phyloP scores from a whole-genome alignment of 1,284 basidiomycete species.

The Pascua guehoae region DNA sequence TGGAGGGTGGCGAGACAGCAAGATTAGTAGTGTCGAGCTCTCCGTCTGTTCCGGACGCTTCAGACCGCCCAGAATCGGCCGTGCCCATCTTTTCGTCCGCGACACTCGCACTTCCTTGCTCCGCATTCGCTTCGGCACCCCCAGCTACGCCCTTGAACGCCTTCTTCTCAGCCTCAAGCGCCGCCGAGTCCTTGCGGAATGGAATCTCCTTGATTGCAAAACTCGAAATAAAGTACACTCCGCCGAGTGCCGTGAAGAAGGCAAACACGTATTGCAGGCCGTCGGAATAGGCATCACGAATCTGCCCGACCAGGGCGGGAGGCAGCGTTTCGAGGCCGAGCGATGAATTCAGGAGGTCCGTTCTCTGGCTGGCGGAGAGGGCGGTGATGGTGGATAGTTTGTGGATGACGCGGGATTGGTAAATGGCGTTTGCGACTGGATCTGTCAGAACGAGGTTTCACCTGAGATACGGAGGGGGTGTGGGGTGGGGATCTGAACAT shows the following conservation, averaged over 20 bases:
- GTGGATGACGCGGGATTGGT: conserved; percentile 22
- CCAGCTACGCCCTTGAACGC: not conserved
- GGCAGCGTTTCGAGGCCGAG: conserved; percentile 13
- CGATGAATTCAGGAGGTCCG: not conserved
- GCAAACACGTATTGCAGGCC: conserved; percentile 28
- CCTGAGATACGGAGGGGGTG: not conserved
- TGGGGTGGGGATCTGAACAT: not conserved
- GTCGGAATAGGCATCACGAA: conserved; percentile 22
- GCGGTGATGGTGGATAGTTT: conserved; percentile 6
- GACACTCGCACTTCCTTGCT: too few relatives aligned
- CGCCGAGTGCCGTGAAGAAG: conserved; percentile 22
- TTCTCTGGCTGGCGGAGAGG: conserved; percentile 8
- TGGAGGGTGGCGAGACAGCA: too few relatives aligned
- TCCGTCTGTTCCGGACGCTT: too few relatives aligned
- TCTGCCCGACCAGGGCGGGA: not conserved
- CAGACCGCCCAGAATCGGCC: too few relatives aligned
- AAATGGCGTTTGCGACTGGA: conserved; percentile 27
- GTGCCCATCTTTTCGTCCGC: too few relatives aligned
- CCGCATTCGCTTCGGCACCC: not conserved
- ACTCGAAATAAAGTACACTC: conserved; percentile 17
- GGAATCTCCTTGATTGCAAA: conserved; percentile 22
- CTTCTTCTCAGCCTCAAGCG: conserved; percentile 1
- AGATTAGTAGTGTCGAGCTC: too few relatives aligned
- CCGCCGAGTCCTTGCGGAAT: conserved; percentile 2
- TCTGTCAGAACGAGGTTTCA: not conserved